Base-by-base conservation (phyloP, 2,329 filamentous ascomycete species). In the Ciborinia camelliae region DNA sequence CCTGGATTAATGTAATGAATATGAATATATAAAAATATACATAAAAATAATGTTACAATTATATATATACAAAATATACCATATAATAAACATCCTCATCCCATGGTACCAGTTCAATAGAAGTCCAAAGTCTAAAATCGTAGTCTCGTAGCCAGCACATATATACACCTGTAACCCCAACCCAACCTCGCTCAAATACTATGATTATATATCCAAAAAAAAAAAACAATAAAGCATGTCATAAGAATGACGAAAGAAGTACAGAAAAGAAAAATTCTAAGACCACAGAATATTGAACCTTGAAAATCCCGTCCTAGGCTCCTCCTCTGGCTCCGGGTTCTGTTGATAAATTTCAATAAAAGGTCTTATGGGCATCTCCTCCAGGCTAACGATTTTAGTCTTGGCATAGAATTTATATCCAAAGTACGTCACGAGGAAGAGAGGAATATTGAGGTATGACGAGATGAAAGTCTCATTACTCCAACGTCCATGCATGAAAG, bases 401-500 rank as follows among this genome's bases (percentile, higher is more conserved):
- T 78, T 74, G 73, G 83, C 83, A 69, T 81, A 76, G 8, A 84
- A 62, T 73, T 86, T 86, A 80, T 83, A 86, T 63, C 80, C 78
- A 5, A 76, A 63, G 68, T 80, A 86, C 43, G 76, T 71, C 15
- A 72, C 68, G 5, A 80, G 66, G 15, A 81, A 75, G 20, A 81
- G 71, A 8, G 77, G 75, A 47, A 80, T 77, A 59, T 79, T 76
- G 82, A 89, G 71, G 67, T 89, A 89, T 0, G 84, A 81, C 0
- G 86, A 87, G 1, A 88, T 81, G 68, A 89, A 89, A 1, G 75
- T 77, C 26, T 80, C 80, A 0, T 83, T 71, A 63, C 82, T 78
- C 85, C 85, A 88, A 65, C 84, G 82, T 2, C 85, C 85, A 43
- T 76, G 76, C 1, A 84, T 86, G 65, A 89, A 89, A 4, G 85